These are phyloP conservation scores for Neonectria coccinea DNA, from an alignment of 2,329 filamentous ascomycete genomes.

Conservation along the genomic window DNA sequence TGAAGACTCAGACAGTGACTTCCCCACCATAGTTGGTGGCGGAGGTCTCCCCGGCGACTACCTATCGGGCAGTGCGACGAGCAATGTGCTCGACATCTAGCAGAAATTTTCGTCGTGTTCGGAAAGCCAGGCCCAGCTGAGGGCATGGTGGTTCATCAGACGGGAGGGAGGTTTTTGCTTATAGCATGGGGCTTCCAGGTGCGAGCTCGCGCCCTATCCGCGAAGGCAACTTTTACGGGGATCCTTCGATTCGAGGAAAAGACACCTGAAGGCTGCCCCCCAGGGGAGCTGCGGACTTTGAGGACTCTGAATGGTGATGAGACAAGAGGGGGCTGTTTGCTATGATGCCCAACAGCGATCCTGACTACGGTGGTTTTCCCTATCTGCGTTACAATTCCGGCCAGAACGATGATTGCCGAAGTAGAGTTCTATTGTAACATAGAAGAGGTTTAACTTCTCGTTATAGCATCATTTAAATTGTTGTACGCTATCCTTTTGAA, in stretches of 20 bases:
- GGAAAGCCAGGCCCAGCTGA: slow-evolving; percentile 45
- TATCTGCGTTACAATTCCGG: slow-evolving; percentile 63
- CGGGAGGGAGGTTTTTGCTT: slow-evolving; percentile 40
- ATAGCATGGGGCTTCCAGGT: slow-evolving; percentile 30
- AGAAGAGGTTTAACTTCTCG: no score
- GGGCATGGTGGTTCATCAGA: slow-evolving; percentile 45
- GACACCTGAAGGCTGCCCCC: not conserved
- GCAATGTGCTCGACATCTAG: slow-evolving; percentile 50
- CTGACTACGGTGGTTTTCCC: slow-evolving; percentile 66
- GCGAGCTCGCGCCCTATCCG: not conserved
- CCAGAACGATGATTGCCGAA: slow-evolving; percentile 58
- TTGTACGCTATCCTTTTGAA: no score
- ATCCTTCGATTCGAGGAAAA: slow-evolving; percentile 8
- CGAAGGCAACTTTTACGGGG: slow-evolving; percentile 12
- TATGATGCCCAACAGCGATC: slow-evolving; percentile 54
- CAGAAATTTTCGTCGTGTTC: slow-evolving; percentile 50
- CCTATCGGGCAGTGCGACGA: slow-evolving; percentile 43
- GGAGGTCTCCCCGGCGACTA: slow-evolving; percentile 47
- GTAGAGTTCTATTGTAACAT: slow-evolving; percentile 46
- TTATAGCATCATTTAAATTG: no score
- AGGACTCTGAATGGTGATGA: slow-evolving; percentile 32
- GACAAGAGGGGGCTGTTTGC: slow-evolving; percentile 17
- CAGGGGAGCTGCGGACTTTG: not conserved
- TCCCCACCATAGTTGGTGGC: slow-evolving; percentile 39
- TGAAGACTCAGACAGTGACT: slow-evolving; percentile 32